Conservation (phyloP, 192 early-diverging fungal species). For the Linnemannia zychae region DNA sequence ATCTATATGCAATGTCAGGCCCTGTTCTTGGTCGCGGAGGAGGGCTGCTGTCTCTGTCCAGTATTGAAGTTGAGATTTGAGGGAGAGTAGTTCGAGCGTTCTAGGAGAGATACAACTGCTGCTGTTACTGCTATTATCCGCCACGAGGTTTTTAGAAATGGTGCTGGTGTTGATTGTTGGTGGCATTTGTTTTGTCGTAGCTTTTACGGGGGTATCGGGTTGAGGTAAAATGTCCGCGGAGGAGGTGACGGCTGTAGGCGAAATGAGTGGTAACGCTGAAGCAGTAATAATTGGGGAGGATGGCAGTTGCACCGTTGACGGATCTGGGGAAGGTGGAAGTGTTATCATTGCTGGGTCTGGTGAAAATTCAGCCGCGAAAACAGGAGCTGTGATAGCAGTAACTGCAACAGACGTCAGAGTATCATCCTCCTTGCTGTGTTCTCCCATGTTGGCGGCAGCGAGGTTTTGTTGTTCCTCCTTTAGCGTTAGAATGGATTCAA, state of each 20-base stretch:
- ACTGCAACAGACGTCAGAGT: not conserved
- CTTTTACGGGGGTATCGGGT: not conserved
- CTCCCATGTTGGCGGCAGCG: not conserved
- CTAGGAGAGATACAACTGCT: not conserved
- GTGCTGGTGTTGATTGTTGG: not conserved
- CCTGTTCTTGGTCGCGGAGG: conserved; percentile 19
- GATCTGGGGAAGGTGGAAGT: not conserved
- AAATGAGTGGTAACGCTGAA: too few species aligned
- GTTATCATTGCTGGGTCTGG: not conserved
- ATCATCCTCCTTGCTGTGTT: not conserved
- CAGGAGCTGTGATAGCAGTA: not conserved
- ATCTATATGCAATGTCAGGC: conserved; percentile 14
- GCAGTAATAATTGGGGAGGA: not conserved
- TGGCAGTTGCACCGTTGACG: not conserved
- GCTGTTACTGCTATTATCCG: not conserved
- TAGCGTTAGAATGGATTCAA: not conserved
- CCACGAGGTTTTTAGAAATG: not conserved
- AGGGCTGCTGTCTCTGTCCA: conserved; percentile 18
- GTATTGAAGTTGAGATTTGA: conserved; percentile 2
- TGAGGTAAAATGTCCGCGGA: too few species aligned
- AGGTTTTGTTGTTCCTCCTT: not conserved
- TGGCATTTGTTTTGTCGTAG: not conserved
- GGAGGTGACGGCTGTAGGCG: too few species aligned
- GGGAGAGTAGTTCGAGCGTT: conserved; percentile 16
- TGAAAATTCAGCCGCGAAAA: too few species aligned